Evolutionary conservation across 2,329 filamentous ascomycete species (phyloP), one percentile per base, ranked within the genome.

Genomic region (Fusarium sp.): DNA sequence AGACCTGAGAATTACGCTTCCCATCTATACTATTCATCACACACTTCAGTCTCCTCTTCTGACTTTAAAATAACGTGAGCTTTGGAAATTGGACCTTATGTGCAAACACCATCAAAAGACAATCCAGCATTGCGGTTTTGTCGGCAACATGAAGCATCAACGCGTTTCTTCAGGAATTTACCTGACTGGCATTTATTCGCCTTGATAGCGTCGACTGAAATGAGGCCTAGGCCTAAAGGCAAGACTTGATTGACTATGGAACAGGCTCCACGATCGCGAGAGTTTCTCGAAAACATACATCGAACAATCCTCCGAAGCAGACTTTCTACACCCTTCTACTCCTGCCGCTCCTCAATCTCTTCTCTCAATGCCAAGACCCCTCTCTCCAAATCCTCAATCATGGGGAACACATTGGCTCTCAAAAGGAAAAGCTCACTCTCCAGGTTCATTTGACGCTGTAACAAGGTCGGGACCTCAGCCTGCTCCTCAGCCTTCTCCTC

Each of bases 1-100:
- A 17, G 6, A 9, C 3, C 6, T n/a, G 22, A 3, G 14, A 17
- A 42, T 4, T n/a, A 7, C 0, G 12, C n/a, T 18, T 44, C 15
- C 1, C 10, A 24, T 44, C 7, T 18, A 18, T 7, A 24, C 12
- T 2, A 24, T 8, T 24, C 24, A 1, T 24, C 1, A 13, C 1
- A 8, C 1, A 13, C 8, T 8, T 4, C 0, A 44, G n/a, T 7
- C 42, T 2, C 18, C 0, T 8, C 15, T 7, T 1, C n/a, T 7
- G 0, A 44, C 42, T 4, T 14, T 17, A 44, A 24, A 44, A 24
- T 10, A 13, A 11, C 15, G 5, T 18, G 0, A 24, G n/a, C 10
- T 24, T 24, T 12, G 13, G 0, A 3, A 13, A 17, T 24, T 3
- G 11, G 17, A 4, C 7, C 11, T 9, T 17, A 18, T 8, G 17